Base-by-base conservation (phyloP, 306 rosid species). In the Pterocarpus macrocarpus region DNA sequence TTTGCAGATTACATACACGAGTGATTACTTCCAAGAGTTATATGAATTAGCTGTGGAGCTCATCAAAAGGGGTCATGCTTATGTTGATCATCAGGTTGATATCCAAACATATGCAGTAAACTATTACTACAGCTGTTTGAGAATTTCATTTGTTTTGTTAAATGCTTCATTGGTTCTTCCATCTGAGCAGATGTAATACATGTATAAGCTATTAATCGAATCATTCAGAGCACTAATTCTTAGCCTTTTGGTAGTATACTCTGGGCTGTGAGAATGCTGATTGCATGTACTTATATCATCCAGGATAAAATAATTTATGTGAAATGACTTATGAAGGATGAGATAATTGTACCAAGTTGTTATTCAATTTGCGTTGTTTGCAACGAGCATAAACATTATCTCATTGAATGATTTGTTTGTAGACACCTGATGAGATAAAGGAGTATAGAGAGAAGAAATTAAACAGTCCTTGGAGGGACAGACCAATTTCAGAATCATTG, bases 401-500 rank as follows among this genome's bases (percentile, higher is more conserved):
- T 55, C 39, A 14, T 78, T 50, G 63, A 38, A 69, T 83, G 70
- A 69, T 59, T 70, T 89, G 76, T 49, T 86, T 86, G 78, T 72
- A 96, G 99, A 93, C 97, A 55, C 90, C 97, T 35, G 98, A 93
- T 2, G 99, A 93, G 71, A 88, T 96, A 81, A 93, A 92, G 90
- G 98, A 92, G 86, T 88, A 84, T 64, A 87, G 99, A 82, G 99
- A 96, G 89, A 90, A 95, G 85, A 96, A 93, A 79, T 77, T 87
- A 90, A 92, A 96, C 86, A 96, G 99, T 86, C 99, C 98, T 34
- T 96, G 99, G 99, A 90, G 99, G 84, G 97, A 93, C 77, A 90
- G 99, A 71, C 94, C 97, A 15, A 82, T 90, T 69, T 84, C 88
- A 45, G 99, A 96, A 78, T 96, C 99, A 7, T 59, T 93, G 83